Conservation (phyloP, 1,284 basidiomycete genomes). For the Cutaneotrichosporon sp. region DNA sequence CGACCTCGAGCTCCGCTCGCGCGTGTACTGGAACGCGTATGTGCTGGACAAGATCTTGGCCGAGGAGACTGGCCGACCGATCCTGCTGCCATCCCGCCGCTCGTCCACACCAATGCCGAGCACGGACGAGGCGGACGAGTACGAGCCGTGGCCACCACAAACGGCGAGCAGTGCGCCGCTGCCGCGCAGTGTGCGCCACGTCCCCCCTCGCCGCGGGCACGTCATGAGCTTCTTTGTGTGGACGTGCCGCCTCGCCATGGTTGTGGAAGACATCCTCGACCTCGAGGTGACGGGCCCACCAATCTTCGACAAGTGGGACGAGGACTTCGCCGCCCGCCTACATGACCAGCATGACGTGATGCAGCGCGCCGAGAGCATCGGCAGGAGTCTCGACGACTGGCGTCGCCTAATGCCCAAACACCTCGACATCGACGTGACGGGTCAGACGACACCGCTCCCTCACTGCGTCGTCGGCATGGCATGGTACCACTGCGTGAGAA, state of each 20-base stretch:
- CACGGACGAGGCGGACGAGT: conserved; percentile 53
- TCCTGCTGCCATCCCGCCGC: conserved; percentile 50
- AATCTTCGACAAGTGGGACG: conserved; percentile 18
- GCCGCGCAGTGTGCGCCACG: conserved; percentile 28
- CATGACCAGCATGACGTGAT: conserved; percentile 11
- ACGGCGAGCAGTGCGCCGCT: conserved; percentile 28
- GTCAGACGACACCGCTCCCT: conserved; percentile 33
- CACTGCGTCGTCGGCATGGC: conserved; percentile 44
- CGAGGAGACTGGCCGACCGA: conserved; percentile 55
- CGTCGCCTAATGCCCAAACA: conserved; percentile 28
- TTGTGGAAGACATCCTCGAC: conserved; percentile 48
- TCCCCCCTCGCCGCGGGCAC: conserved; percentile 34
- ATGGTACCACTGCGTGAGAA: conserved; percentile 46
- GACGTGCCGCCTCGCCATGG: conserved; percentile 44
- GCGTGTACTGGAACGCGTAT: conserved; percentile 55
- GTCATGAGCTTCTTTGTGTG: conserved; percentile 45
- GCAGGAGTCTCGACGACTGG: conserved; percentile 38
- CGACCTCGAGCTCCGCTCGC: conserved; percentile 45
- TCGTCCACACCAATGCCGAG: conserved; percentile 52
- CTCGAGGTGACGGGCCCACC: conserved; percentile 37
- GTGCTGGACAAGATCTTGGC: conserved; percentile 54
- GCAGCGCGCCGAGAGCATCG: conserved; percentile 26
- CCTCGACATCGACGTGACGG: conserved; percentile 30
- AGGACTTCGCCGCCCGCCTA: conserved; percentile 11
- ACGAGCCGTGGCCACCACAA: conserved; percentile 52